Conservation (phyloP, 1,139 yeast genomes). For the Suhomyces taliae region DNA sequence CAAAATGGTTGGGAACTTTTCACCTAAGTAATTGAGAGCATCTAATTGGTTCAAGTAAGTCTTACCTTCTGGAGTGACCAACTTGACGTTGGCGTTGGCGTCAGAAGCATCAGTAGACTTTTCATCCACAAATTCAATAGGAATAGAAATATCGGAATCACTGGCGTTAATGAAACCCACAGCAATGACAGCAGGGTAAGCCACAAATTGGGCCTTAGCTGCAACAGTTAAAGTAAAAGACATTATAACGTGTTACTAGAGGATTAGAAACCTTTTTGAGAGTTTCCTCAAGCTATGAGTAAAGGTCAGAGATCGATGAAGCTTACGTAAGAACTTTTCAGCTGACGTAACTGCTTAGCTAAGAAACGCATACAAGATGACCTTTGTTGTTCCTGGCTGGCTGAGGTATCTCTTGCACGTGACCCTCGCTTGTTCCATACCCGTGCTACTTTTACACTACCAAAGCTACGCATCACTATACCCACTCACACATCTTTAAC, state of each 20-base stretch:
- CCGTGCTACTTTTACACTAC: background rate
- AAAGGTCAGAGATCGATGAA: too few relatives aligned
- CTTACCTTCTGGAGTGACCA: slow-evolving; percentile 47
- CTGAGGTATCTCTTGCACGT: background rate
- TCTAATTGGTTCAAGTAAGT: slow-evolving; percentile 44
- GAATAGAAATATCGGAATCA: slow-evolving; percentile 49
- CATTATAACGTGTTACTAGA: slow-evolving; percentile 17
- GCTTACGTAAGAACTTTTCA: background rate
- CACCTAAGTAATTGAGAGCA: slow-evolving; percentile 47
- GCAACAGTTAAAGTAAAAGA: slow-evolving; percentile 60
- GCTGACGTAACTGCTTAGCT: too few relatives aligned
- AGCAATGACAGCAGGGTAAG: slow-evolving; percentile 79
- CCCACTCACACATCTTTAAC: too few relatives aligned
- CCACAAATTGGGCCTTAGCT: slow-evolving; percentile 80
- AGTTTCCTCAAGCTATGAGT: too few relatives aligned
- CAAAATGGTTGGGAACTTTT: slow-evolving; percentile 43
- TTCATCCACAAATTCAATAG: slow-evolving; percentile 67
- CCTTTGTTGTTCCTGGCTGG: too few relatives aligned
- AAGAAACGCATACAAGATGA: too few relatives aligned
- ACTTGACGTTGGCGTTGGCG: slow-evolving; percentile 43
- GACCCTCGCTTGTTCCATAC: background rate
- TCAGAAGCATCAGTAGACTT: slow-evolving; percentile 42
- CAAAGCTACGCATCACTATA: background rate
- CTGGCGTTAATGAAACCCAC: slow-evolving; percentile 67
- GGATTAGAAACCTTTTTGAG: too few relatives aligned